These are phyloP conservation scores for Thalassiosira pacifica DNA, from an alignment of 352 stramenopile species.

Conservation along the genomic window DNA sequence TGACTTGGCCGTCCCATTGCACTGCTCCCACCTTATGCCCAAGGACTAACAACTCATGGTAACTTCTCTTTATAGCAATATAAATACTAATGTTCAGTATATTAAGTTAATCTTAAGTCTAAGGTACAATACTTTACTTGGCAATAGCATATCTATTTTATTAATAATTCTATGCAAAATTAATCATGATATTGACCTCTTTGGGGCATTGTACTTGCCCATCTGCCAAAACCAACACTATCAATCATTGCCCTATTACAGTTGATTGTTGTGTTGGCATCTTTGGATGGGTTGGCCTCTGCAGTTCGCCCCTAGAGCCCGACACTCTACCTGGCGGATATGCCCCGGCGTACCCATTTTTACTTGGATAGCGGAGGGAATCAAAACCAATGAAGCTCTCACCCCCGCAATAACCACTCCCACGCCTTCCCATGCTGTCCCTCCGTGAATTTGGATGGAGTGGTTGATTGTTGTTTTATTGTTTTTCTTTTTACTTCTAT, in stretches of 20 bases:
- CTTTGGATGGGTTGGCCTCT: background rate
- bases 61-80: background rate
- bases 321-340: constrained; percentile 16
- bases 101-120: background rate
- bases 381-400: background rate
- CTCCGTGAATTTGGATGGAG: background rate
- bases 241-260: background rate
- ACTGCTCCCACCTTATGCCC: background rate
- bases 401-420: background rate
- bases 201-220: background rate
- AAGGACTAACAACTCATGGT: background rate
- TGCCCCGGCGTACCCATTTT: background rate
- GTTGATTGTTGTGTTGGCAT: constrained; percentile 6
- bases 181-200: background rate
- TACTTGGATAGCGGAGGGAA: constrained; percentile 3
- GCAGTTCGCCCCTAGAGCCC: background rate
- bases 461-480: constrained; percentile 1
- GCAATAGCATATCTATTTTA: background rate
- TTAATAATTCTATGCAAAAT: background rate
- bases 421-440: background rate
- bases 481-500: background rate
- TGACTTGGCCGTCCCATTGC: background rate
- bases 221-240: background rate
- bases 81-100: background rate
- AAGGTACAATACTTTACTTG: background rate